Conservation (phyloP, 1,284 basidiomycete genomes). For the Malassezia caprae region DNA sequence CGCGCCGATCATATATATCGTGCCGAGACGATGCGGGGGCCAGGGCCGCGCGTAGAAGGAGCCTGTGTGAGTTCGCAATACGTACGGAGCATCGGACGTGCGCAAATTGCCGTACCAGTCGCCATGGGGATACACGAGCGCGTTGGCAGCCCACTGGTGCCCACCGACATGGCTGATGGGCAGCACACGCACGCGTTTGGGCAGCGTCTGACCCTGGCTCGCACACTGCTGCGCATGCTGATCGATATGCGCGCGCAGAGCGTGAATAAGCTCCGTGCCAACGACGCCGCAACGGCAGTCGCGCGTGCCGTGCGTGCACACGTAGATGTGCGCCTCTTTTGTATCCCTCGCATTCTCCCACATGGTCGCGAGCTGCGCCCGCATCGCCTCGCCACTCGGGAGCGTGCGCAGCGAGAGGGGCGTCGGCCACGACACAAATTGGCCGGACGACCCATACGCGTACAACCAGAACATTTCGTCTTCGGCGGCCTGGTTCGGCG, state of each 20-base stretch:
- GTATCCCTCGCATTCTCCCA: background rate
- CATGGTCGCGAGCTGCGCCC: background rate
- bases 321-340: conserved; percentile 41
- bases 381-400: conserved; percentile 22
- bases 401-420: conserved; percentile 31
- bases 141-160: conserved; percentile 47
- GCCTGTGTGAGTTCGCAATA: conserved; percentile 15
- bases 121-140: conserved; percentile 43
- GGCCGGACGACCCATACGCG: conserved; percentile 28
- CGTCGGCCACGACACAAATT: conserved; percentile 23
- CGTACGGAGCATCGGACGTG: conserved; percentile 16
- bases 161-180: conserved; percentile 39
- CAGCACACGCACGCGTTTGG: conserved; percentile 27
- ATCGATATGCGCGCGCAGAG: conserved; percentile 27
- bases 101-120: conserved; percentile 45
- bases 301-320: conserved; percentile 46
- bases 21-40: conserved; percentile 39
- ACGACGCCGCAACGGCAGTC: conserved; percentile 49
- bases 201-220: conserved; percentile 11
- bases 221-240: conserved; percentile 27
- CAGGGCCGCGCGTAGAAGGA: conserved; percentile 34
- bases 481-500: conserved; percentile 27
- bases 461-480: conserved; percentile 30
- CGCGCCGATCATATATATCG: conserved; percentile 33
- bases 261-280: conserved; percentile 37